Evolutionary conservation across 1,284 basidiomycete species (phyloP).

Genomic region (Ceratobasidium sp.): DNA sequence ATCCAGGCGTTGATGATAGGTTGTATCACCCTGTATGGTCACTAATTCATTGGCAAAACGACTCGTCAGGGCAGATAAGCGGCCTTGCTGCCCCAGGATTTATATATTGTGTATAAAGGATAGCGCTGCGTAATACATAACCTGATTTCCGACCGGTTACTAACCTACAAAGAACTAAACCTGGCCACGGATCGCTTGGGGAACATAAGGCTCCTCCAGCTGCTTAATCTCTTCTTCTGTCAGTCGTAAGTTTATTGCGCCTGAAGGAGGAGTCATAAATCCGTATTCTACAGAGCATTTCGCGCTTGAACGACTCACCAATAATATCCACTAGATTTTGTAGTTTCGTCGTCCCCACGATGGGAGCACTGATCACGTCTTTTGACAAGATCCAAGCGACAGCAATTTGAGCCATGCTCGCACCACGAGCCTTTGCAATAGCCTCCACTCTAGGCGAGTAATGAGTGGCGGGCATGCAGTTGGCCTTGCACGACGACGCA

Average conservation of each 20-base stretch:
- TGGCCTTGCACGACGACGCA: background rate
- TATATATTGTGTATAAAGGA: too few species aligned
- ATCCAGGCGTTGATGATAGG: too few species aligned
- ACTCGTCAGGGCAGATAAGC: too few species aligned
- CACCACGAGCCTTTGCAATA: constrained; percentile 50
- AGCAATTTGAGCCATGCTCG: constrained; percentile 49
- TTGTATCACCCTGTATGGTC: too few species aligned
- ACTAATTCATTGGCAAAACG: too few species aligned
- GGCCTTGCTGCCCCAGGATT: too few species aligned
- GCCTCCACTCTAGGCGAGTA: constrained; percentile 47
- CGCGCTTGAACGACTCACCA: constrained; percentile 15
- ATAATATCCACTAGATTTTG: constrained; percentile 44
- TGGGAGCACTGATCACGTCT: constrained; percentile 39
- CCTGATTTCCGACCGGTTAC: too few species aligned
- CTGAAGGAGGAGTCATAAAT: constrained; percentile 29
- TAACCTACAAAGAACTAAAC: too few species aligned
- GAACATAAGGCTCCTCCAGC: constrained; percentile 53
- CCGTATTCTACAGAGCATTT: too few species aligned
- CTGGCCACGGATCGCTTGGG: background rate
- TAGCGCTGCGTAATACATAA: too few species aligned
- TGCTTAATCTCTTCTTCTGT: constrained; percentile 57
- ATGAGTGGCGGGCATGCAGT: background rate
- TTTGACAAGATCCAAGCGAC: constrained; percentile 42
- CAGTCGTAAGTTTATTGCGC: constrained; percentile 53
- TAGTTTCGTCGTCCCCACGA: constrained; percentile 45